These are phyloP conservation scores for Candida sonorensis DNA, from an alignment of 805 yeast genomes.

Conservation along the genomic window DNA sequence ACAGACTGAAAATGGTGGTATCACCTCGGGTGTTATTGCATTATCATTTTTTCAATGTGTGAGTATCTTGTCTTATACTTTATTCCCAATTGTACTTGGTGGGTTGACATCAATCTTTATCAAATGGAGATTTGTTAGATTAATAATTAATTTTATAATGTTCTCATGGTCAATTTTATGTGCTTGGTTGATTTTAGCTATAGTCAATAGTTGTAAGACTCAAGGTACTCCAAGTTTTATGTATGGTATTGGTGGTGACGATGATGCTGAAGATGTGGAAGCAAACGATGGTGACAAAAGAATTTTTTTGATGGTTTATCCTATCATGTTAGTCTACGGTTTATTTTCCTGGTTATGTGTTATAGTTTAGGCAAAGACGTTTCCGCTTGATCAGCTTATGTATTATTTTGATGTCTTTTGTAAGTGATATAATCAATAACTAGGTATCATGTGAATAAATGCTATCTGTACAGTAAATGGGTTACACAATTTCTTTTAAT, in stretches of 20 bases:
- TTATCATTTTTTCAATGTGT: constrained; percentile 50
- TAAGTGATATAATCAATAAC: no score
- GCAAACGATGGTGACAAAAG: constrained; percentile 48
- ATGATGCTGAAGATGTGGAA: constrained; percentile 9
- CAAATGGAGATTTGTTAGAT: constrained; percentile 35
- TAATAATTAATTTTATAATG: constrained; percentile 34
- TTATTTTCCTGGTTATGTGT: constrained; percentile 49
- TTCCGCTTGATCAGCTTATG: no score
- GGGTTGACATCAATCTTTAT: constrained; percentile 38
- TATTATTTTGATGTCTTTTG: no score
- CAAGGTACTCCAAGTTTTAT: constrained; percentile 15
- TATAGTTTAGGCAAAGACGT: constrained; percentile 30
- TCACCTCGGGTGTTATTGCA: constrained; percentile 28
- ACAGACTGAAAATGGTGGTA: constrained; percentile 19
- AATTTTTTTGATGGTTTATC: constrained; percentile 46
- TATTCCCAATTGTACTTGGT: constrained; percentile 48
- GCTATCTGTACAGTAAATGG: no score
- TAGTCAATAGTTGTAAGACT: constrained; percentile 30
- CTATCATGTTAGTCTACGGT: constrained; percentile 45
- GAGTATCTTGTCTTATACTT: constrained; percentile 48
- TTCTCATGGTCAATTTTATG: constrained; percentile 47
- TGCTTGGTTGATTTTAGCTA: constrained; percentile 43
- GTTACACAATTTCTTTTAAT: no score
- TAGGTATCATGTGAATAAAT: no score
- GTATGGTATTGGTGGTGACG: constrained; percentile 4